Evolutionary conservation across 495 filamentous ascomycete genomes (phyloP).

Genomic region (Penicillium herquei): DNA sequence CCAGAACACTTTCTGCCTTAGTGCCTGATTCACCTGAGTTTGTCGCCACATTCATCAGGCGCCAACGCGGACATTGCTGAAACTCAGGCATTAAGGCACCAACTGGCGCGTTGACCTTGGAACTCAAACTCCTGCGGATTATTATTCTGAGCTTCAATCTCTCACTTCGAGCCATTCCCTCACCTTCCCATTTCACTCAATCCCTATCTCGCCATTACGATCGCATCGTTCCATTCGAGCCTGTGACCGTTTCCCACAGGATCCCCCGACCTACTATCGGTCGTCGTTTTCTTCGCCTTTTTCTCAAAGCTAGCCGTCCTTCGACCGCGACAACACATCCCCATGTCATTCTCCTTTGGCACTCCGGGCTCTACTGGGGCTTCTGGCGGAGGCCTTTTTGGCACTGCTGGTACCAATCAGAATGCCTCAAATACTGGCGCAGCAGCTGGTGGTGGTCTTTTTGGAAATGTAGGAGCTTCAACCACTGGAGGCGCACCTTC

Average conservation of each 20-base stretch:
- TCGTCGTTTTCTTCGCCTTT: slow-evolving; percentile 20
- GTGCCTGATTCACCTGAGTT: slow-evolving; percentile 24
- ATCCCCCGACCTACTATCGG: slow-evolving; percentile 11
- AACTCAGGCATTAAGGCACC: slow-evolving; percentile 8
- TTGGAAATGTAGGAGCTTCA: slow-evolving; percentile 46
- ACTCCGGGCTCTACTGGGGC: slow-evolving; percentile 33
- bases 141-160: slow-evolving; percentile 21
- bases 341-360: slow-evolving; percentile 41
- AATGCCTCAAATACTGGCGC: slow-evolving; percentile 28
- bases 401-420: slow-evolving; percentile 36
- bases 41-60: slow-evolving; percentile 12
- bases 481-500: slow-evolving; percentile 32
- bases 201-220: slow-evolving; percentile 5
- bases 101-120: slow-evolving; percentile 18
- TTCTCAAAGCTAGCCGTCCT: slow-evolving; percentile 17
- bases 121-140: slow-evolving; percentile 26
- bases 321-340: slow-evolving; percentile 21
- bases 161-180: slow-evolving; percentile 3
- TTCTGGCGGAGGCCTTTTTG: slow-evolving; percentile 39
- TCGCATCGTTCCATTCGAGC: slow-evolving; percentile 6
- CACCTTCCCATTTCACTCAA: slow-evolving; percentile 9
- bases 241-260: slow-evolving; percentile 17
- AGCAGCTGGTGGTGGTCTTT: slow-evolving; percentile 32
- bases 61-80: background rate
- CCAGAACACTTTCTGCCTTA: slow-evolving; percentile 22